Evolutionary conservation across 129 eudicot genomes (phyloP).

Genomic region (Pseudognaphalium luteoalbum): DNA sequence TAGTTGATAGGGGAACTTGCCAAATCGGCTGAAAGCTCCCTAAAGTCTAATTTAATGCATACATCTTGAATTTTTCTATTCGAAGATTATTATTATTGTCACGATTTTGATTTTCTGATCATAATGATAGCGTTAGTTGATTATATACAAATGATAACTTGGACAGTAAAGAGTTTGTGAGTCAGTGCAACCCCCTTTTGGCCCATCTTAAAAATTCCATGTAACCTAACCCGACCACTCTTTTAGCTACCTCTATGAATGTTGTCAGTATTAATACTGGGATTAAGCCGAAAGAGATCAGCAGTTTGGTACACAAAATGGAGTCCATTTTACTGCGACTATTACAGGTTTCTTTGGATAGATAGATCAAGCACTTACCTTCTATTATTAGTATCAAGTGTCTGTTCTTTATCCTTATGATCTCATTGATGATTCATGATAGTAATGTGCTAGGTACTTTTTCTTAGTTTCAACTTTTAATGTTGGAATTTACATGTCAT

Average conservation of each 20-base stretch:
- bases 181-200: no score
- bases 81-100: no score
- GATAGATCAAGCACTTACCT: background rate
- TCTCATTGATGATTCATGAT: background rate
- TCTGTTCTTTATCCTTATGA: background rate
- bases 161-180: no score
- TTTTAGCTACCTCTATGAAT: background rate
- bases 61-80: background rate
- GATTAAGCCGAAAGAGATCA: background rate
- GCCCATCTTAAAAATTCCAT: no score
- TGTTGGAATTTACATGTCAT: slow-evolving; percentile 12
- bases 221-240: background rate
- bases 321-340: background rate
- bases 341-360: background rate
- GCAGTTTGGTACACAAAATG: background rate
- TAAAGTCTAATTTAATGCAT: background rate
- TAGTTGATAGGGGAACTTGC: background rate
- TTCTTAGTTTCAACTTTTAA: background rate
- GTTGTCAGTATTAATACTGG: background rate
- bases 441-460: background rate
- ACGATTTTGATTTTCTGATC: no score
- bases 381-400: background rate
- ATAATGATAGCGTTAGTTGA: no score
- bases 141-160: no score
- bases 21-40: background rate